Base-by-base conservation (phyloP, 2,329 filamentous ascomycete species). In the Scedosporium dehoogii region DNA sequence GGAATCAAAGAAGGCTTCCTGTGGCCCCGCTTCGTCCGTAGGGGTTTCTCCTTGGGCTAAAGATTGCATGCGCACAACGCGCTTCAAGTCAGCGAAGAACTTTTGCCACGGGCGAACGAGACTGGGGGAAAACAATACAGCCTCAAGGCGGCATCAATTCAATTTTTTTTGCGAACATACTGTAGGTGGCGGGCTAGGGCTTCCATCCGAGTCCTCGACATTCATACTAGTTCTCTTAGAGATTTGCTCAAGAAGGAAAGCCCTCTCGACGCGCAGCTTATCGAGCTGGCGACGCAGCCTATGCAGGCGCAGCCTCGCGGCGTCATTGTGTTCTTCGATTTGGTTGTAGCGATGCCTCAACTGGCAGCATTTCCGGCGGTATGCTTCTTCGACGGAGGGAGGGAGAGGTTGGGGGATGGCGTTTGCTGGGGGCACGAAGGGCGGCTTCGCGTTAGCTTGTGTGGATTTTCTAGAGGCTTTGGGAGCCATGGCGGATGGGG, bases 351-450 rank as follows among this genome's bases (percentile, higher is more conserved):
- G 89, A 69, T 91, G 89, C 77, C 96, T 96, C 23, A 99, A 84
- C 69, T 96, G 90, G 72, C 97, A 91, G 75, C 93, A 97, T 85
- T 99, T 97, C 67, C 91, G 86, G 70, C 94, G 92, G 76, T 97
- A 99, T 59, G 93, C 92, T 73, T 93, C 89, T 76, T 99, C 93
- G 66, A 97, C 92, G 16, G 92, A 96, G 16, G 94, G 93, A 21
- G 93, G 91, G 3, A 89, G 79, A 48, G 84, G 76, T 16, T 85
- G 84, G 33, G 84, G 84, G 62, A 84, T 78, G 65, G 78, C 76
- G 73, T 70, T 72, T 70, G 68, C 67, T 73, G 75, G 69, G 57
- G 59, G 41, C 16, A 62, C 41, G 18, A 62, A 62, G 18, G 64
- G 56, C 10, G 56, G 53, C 42, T 58, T 62, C 38, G 53, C 41